Percentiles rank a stretch among this genome's conserved stretches.
These are phyloP conservation scores for Mucor indicus DNA, from an alignment of 371 early-diverging fungal species.

Conservation along the genomic window DNA sequence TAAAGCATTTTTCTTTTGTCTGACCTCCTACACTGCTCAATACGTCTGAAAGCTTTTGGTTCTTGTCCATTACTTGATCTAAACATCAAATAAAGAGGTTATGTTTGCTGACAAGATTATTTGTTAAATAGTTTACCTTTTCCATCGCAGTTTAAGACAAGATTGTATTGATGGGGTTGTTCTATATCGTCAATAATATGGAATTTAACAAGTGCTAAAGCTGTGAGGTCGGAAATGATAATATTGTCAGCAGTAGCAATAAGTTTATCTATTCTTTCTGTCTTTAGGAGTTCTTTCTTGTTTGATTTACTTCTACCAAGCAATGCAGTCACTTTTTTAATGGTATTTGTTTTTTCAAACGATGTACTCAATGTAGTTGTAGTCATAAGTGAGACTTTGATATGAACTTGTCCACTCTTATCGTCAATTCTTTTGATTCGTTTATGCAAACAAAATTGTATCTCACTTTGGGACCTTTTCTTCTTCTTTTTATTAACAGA, in stretches of 20 bases:
- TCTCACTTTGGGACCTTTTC: constrained; percentile 7
- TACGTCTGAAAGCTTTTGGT: constrained; percentile 1
- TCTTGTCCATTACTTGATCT: constrained; percentile 10
- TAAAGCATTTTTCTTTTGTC: constrained; percentile 14
- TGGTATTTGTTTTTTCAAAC: constrained; percentile 9
- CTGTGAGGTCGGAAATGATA: constrained; percentile 21
- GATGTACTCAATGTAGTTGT: background rate
- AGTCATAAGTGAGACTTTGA: constrained; percentile 25
- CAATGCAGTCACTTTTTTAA: constrained; percentile 16
- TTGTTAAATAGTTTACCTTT: constrained; percentile 5
- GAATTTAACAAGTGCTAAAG: constrained; percentile 26
- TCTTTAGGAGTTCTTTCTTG: constrained; percentile 3
- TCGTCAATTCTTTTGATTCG: constrained; percentile 42
- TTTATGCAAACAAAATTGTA: constrained; percentile 44
- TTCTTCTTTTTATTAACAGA: background rate
- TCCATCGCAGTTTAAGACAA: constrained; percentile 9
- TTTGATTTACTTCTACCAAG: constrained; percentile 4
- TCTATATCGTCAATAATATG: constrained; percentile 19
- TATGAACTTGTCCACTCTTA: constrained; percentile 26
- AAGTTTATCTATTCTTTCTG: constrained; percentile 33
- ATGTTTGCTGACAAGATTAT: background rate
- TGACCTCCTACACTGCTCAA: constrained; percentile 1
- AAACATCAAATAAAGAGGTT: background rate
- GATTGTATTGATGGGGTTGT: constrained; percentile 14
- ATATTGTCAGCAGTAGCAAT: constrained; percentile 26